Evolutionary conservation across 2,329 filamentous ascomycete genomes (phyloP).

Genomic region (Fusarium sacchari): DNA sequence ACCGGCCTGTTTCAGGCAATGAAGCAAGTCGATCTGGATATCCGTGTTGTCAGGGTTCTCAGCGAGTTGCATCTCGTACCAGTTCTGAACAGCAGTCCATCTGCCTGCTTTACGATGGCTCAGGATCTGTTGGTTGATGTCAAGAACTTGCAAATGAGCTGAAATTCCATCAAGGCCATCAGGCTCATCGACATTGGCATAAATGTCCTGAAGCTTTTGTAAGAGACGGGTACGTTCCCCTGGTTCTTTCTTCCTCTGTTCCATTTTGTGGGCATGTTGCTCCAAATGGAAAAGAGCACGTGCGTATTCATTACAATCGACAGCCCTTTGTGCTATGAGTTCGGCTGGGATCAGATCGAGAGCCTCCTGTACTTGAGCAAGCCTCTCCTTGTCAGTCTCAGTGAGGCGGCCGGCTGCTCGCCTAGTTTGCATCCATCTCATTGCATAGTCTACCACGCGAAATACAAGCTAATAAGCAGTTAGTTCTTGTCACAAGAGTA

Average conservation of each 20-base stretch:
- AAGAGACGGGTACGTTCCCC: conserved; percentile 73
- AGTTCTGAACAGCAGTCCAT: conserved; percentile 95
- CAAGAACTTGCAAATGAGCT: conserved; percentile 83
- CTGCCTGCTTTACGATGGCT: conserved; percentile 92
- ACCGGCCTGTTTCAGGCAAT: conserved; percentile 92
- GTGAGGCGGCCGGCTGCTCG: conserved; percentile 45
- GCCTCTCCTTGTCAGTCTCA: conserved; percentile 58
- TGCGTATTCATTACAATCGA: conserved; percentile 94
- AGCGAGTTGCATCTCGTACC: conserved; percentile 92
- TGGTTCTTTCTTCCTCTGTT: conserved; percentile 56
- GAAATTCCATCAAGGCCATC: conserved; percentile 97
- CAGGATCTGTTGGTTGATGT: conserved; percentile 91
- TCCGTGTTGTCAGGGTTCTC: conserved; percentile 81
- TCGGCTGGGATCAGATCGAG: conserved; percentile 76
- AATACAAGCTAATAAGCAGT: conserved; percentile 76
- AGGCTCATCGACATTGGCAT: conserved; percentile 96
- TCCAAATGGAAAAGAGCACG: conserved; percentile 95
- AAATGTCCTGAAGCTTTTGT: conserved; percentile 88
- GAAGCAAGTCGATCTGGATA: conserved; percentile 83
- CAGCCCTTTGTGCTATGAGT: conserved; percentile 79
- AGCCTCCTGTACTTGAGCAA: conserved; percentile 60
- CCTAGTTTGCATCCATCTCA: conserved; percentile 87
- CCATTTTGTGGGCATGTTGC: conserved; percentile 75
- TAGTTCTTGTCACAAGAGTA: not conserved
- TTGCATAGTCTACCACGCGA: conserved; percentile 88